phyloP scores from a whole-genome alignment of 164 flowering plant species.

The Magnolia kwangsiensis region DNA sequence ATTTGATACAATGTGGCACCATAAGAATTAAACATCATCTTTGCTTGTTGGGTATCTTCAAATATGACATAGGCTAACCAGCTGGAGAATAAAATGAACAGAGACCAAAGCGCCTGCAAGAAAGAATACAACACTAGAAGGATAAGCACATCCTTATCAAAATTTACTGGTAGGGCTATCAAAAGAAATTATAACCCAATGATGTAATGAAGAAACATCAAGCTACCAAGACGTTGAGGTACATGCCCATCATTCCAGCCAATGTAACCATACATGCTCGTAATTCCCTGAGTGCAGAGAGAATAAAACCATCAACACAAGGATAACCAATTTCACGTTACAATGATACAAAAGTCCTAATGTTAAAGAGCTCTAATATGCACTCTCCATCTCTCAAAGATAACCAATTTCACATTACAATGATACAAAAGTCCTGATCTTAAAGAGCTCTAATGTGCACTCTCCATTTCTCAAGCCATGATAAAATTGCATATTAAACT shows the following conservation, averaged over 20 bases:
- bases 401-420: not conserved
- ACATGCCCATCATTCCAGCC: constrained; percentile 82
- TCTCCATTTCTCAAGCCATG: too few relatives aligned
- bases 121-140: not conserved
- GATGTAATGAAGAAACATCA: not conserved
- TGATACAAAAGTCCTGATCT: not conserved
- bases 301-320: constrained; percentile 8
- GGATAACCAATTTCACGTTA: not conserved
- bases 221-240: constrained; percentile 81
- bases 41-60: constrained; percentile 86
- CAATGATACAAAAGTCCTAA: constrained; percentile 1
- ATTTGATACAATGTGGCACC: constrained; percentile 81
- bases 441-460: too few relatives aligned
- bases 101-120: constrained; percentile 68
- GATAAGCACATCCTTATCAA: not conserved
- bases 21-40: constrained; percentile 60
- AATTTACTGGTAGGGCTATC: not conserved
- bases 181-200: not conserved
- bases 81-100: constrained; percentile 83
- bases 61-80: constrained; percentile 96
- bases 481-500: too few relatives aligned
- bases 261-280: constrained; percentile 51
- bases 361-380: too few relatives aligned
- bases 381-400: not conserved
- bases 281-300: constrained; percentile 52